Evolutionary conservation across 1,284 basidiomycete genomes (phyloP).

Genomic region (Cryptococcus sp.): DNA sequence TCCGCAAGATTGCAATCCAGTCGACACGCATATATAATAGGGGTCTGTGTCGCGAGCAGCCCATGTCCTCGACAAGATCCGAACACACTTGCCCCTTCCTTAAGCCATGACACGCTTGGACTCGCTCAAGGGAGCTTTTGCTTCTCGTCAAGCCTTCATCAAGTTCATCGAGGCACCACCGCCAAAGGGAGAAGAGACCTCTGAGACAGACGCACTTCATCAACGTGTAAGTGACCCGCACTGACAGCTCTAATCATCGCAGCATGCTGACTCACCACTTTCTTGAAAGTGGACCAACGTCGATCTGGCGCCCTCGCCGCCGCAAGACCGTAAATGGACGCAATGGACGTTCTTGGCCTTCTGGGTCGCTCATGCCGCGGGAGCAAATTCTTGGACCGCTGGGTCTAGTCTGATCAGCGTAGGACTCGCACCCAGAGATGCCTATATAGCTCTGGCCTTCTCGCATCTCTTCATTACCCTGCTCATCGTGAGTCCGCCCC

Average conservation of each 20-base stretch:
- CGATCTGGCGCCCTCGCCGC: conserved; percentile 23
- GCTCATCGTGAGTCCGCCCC: conserved; percentile 11
- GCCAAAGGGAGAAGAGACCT: conserved; percentile 2
- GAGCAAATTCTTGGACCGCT: conserved; percentile 16
- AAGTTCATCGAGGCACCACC: conserved; percentile 18
- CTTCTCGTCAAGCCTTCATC: conserved; percentile 9
- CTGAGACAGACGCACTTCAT: neutral
- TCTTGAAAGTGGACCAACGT: conserved; percentile 20
- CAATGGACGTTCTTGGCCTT: conserved; percentile 22
- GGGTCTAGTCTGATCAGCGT: conserved; percentile 18
- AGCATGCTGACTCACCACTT: neutral
- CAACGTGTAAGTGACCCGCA: conserved; percentile 6
- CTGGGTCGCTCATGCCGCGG: conserved; percentile 20
- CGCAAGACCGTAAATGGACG: conserved; percentile 19
- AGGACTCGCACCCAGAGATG: conserved; percentile 15
- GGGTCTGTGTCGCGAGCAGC: too few relatives aligned
- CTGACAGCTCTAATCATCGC: neutral
- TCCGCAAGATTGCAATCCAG: too few relatives aligned
- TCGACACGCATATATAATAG: too few relatives aligned
- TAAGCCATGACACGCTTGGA: too few relatives aligned
- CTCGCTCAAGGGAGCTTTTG: conserved; percentile 2
- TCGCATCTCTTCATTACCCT: conserved; percentile 17
- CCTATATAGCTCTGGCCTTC: conserved; percentile 13
- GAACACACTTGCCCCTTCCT: too few relatives aligned
- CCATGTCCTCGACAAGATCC: too few relatives aligned